A percentile compares a stretch with the other conserved stretches of the same genome.
These are phyloP conservation scores for Triglochin maritima DNA, from an alignment of 106 monocot genomes.

Conservation along the genomic window DNA sequence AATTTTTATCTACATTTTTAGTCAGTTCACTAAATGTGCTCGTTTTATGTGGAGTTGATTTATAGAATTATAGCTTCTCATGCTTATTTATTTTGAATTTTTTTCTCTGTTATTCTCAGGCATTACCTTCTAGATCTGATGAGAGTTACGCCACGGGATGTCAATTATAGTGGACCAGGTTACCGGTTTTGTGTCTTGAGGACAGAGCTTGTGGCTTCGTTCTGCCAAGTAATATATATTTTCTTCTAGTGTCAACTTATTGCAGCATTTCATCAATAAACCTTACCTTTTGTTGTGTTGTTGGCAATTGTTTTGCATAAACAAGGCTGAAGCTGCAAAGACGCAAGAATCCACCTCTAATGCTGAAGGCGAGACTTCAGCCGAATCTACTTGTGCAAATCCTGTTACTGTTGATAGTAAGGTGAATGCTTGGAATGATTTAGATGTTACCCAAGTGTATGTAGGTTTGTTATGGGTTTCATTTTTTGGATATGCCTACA, in stretches of 20 bases:
- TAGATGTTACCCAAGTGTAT: not conserved
- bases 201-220: slow-evolving; percentile 79
- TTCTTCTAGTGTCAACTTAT: not conserved
- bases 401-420: slow-evolving; percentile 8
- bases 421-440: slow-evolving; percentile 9
- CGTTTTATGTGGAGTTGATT: no score
- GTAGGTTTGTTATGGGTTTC: not conserved
- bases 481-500: not conserved
- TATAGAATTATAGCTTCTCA: no score
- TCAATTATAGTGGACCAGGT: slow-evolving; percentile 70
- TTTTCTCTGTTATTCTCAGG: slow-evolving; percentile 23
- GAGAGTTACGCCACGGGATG: slow-evolving; percentile 96
- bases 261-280: not conserved
- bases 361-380: slow-evolving; percentile 10
- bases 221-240: slow-evolving; percentile 45
- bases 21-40: no score
- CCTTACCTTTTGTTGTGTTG: slow-evolving; percentile 7
- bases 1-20: no score
- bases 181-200: slow-evolving; percentile 82
- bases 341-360: slow-evolving; percentile 6
- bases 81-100: no score
- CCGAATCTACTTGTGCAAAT: slow-evolving; percentile 16
- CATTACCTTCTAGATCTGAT: slow-evolving; percentile 98
- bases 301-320: slow-evolving; percentile 1
- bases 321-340: slow-evolving; percentile 43